Evolutionary conservation across 352 stramenopile genomes (phyloP).

Genomic region (Phytophthora hybrid): DNA sequence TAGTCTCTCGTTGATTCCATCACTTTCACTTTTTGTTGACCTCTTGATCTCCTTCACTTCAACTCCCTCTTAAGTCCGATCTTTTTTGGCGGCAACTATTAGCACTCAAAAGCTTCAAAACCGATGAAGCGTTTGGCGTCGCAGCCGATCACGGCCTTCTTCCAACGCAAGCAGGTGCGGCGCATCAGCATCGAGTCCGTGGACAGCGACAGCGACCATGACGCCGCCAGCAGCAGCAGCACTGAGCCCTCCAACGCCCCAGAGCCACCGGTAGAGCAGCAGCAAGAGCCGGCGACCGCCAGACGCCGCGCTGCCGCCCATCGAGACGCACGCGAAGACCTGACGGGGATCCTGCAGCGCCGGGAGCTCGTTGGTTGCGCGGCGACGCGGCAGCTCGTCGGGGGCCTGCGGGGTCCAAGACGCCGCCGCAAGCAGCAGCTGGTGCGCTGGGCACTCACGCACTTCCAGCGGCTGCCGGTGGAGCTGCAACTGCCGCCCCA

Average conservation of each 20-base stretch:
- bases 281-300: background rate
- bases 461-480: conserved; percentile 55
- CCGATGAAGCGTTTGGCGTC: conserved; percentile 37
- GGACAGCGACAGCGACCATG: conserved; percentile 25
- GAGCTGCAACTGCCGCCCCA: conserved; percentile 53
- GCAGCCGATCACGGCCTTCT: conserved; percentile 72
- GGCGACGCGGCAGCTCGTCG: conserved; percentile 12
- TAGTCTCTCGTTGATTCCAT: background rate
- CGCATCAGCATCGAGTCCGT: conserved; percentile 32
- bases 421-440: conserved; percentile 57
- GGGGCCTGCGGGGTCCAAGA: conserved; percentile 15
- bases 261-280: background rate
- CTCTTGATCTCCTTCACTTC: background rate
- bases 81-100: conserved; percentile 23
- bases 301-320: background rate
- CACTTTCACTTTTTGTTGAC: background rate
- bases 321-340: conserved; percentile 32
- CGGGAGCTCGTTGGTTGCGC: conserved; percentile 51
- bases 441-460: conserved; percentile 61
- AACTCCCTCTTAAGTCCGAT: background rate
- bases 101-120: conserved; percentile 8
- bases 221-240: background rate
- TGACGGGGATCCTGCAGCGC: conserved; percentile 47
- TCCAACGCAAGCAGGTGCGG: conserved; percentile 59
- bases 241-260: background rate